Evolutionary conservation across 805 yeast species (phyloP), one percentile per base, ranked within the genome.

Genomic region (Metschnikowia cubensis): DNA sequence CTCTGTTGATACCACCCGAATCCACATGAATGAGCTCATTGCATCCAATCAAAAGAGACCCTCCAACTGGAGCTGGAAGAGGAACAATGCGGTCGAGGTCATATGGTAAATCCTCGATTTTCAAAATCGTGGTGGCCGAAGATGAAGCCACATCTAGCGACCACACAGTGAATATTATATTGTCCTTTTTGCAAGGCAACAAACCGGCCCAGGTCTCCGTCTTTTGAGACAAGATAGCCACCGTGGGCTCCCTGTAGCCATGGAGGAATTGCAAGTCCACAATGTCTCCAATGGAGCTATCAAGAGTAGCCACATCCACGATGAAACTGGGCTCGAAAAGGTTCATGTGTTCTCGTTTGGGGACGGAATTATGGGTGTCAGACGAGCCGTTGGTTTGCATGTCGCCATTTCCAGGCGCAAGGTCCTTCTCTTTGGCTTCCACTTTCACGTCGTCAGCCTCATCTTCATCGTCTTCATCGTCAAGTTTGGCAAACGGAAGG

Each of bases 1-100:
- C 84, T 51, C 80, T 76, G 2, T 75, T 60, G 32, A 84, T 80
- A 3, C 96, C 95, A 2, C 89, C 79, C 31, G 88, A 82, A 61
- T 91, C 96, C 15, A 89, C 78, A 65, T 88, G 91, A 10, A 89
- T 69, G 7, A 91, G 57, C 58, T 85, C 87, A 62, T 91, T 90
- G 34, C 85, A 77, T 1, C 97, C 97, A 3, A 88, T 48, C 17
- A 81, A 59, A 6, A 90, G 66, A 42, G 83, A 70, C 0, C 97
- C 97, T 52, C 83, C 82, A 33, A 85, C 68, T 0, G 92, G 89
- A 2, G 74, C 71, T 1, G 80, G 74, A 33, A 89, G 69, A 0
- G 96, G 84, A 8, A 85, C 66, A 8, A 90, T 66, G 14, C 75
- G 68, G 56, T 82, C 84, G 2, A 85, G 63, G 63, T 89, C 97